Percentiles rank a stretch among this genome's conserved stretches.
Conservation (phyloP, 805 yeast genomes). For the Saccharomycopsis olivae region DNA sequence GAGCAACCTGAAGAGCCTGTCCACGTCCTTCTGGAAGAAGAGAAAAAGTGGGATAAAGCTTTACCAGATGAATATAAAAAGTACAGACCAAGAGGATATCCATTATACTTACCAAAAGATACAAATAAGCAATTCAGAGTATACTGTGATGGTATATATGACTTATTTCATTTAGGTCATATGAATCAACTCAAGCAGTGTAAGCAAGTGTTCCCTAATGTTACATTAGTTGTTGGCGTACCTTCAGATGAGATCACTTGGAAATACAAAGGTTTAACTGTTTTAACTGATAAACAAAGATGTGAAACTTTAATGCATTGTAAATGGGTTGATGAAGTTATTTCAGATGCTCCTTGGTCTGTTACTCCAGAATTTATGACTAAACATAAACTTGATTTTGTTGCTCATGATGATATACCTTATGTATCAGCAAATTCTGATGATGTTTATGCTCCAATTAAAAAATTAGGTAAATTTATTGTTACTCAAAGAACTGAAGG, state of each 20-base stretch:
- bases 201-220: constrained; percentile 81
- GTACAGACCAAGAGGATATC: constrained; percentile 71
- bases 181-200: constrained; percentile 98
- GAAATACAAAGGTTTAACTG: constrained; percentile 87
- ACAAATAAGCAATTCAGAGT: constrained; percentile 78
- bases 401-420: constrained; percentile 96
- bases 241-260: constrained; percentile 90
- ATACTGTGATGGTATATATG: constrained; percentile 99
- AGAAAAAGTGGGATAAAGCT: constrained; percentile 48
- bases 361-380: constrained; percentile 73
- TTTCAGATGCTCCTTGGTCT: constrained; percentile 93
- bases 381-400: constrained; percentile 82
- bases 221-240: constrained; percentile 77
- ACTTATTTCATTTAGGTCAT: constrained; percentile 91
- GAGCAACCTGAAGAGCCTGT: neutral
- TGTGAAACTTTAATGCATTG: constrained; percentile 89
- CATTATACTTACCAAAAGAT: constrained; percentile 55
- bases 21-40: too few relatives aligned
- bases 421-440: constrained; percentile 83
- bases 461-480: constrained; percentile 80
- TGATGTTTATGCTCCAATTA: constrained; percentile 89
- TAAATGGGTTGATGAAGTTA: constrained; percentile 95
- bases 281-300: constrained; percentile 77
- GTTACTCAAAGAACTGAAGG: constrained; percentile 97
- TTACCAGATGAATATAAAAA: constrained; percentile 63